Base-by-base conservation (phyloP, 805 yeast genomes). In the Kodamaea kakaduensis region DNA sequence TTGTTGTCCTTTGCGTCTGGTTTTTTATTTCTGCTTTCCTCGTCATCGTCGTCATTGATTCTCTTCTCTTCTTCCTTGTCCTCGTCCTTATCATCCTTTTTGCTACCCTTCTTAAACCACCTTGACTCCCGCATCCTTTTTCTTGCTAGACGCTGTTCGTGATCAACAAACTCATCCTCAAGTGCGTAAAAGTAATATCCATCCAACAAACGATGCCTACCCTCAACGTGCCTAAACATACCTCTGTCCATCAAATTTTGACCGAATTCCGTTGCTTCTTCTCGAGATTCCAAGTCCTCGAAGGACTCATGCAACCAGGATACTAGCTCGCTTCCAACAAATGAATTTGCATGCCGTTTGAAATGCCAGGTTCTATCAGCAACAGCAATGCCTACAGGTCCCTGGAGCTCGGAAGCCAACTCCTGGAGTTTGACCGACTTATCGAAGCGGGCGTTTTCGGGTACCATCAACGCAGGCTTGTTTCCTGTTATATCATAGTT, bases 361-460 rank as follows among this genome's bases (percentile, higher is more conserved):
- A 89, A 78, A 56, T 90, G 97, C 98, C 98, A 90, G 21, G 81
- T 74, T 46, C 97, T 69, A 48, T 87, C 95, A 1, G 75, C 78
- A 23, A 93, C 65, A 14, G 67, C 69, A 6, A 90, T 59, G 1
- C 73, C 73, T 6, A 88, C 89, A 30, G 71, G 67, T 4, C 81
- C 73, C 47, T 82, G 94, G 32, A 90, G 54, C 36, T 81, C 85
- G 3, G 61, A 61, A 0, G 88, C 83, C 17, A 90, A 56, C 14
- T 69, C 75, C 0, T 56, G 29, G 3, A 82, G 48, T 17, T 75
- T 69, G 4, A 79, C 70, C 14, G 63, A 61, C 43, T 71, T 77
- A 34, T 67, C 70, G 40, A 79, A 68, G 52, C 73, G 45, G 44
- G 50, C 54, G 9, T 54, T 52, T 24, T 55, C 62, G 3, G 59